Evolutionary conservation across 306 rosid species (phyloP), one percentile per base, ranked within the genome.

Genomic region (Cyclanthera cordifolia): DNA sequence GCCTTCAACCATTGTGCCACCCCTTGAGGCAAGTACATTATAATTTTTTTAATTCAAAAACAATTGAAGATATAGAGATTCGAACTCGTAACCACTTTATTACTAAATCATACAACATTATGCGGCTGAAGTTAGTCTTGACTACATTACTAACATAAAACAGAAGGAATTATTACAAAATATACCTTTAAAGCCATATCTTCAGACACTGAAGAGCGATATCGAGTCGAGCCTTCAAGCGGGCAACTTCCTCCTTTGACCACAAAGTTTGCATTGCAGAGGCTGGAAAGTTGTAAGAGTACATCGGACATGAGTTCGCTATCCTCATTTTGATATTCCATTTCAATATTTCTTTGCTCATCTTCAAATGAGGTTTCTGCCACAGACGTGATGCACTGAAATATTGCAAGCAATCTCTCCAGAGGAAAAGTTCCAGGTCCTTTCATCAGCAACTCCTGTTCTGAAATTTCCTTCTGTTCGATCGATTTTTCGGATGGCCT

Each of bases 391-490:
- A 89, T 76, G 74, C 95, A 89, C 63, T 89, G 96, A 81, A 89
- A 93, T 75, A 93, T 89, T 81, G 98, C 96, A 74, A 93, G 80
- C 75, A 93, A 81, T 76, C 96, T 87, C 82, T 93, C 98, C 66
- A 93, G 30, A 74, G 98, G 96, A 75, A 89, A 93, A 61, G 94
- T 81, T 81, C 98, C 98, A 11, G 98, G 98, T 56, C 96, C 96
- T 85, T 89, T 93, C 94, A 82, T 81, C 48, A 89, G 84, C 69
- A 73, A 58, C 63, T 93, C 96, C 76, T 87, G 89, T 78, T 93
- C 93, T 69, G 79, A 87, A 70, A 70, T 82, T 73, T 93, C 96
- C 74, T 93, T 89, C 80, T 79, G 75, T 75, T 87, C 94, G 75
- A 65, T 50, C 60, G 76, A 83, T 78, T 89, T 89, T 67, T 77